Percentiles rank a stretch among this genome's conserved stretches.
Conservation (phyloP, 148 eudicot genomes). For the Salicornia ramosissima region DNA sequence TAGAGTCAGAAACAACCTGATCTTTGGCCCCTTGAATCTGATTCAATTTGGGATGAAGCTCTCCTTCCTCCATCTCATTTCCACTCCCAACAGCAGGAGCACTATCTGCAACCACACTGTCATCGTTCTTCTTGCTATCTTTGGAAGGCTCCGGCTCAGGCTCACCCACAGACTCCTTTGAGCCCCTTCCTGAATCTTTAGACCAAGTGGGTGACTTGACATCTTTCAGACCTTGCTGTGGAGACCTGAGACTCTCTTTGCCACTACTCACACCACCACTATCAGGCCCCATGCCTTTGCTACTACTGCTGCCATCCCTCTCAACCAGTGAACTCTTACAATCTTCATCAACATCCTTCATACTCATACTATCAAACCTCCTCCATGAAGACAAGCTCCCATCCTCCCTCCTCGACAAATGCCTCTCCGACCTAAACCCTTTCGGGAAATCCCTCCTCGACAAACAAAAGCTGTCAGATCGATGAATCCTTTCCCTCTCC, state of each 20-base stretch:
- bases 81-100: slow-evolving; percentile 36
- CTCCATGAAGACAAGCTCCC: slow-evolving; percentile 69
- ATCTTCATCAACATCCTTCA: slow-evolving; percentile 70
- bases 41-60: slow-evolving; percentile 74
- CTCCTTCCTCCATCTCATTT: slow-evolving; percentile 95
- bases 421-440: slow-evolving; percentile 94
- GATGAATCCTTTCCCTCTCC: slow-evolving; percentile 46
- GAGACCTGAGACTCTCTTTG: slow-evolving; percentile 48
- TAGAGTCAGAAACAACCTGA: slow-evolving; percentile 13
- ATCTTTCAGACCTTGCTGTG: slow-evolving; percentile 46
- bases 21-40: slow-evolving; percentile 27
- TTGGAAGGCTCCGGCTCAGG: slow-evolving; percentile 42
- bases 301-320: slow-evolving; percentile 36
- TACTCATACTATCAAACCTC: slow-evolving; percentile 56
- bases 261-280: slow-evolving; percentile 42
- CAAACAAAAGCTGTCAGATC: slow-evolving; percentile 76
- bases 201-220: slow-evolving; percentile 71
- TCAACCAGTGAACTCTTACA: slow-evolving; percentile 42
- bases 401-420: slow-evolving; percentile 65
- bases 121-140: slow-evolving; percentile 58
- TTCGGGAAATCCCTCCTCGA: slow-evolving; percentile 81
- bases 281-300: slow-evolving; percentile 42
- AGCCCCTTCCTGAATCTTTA: slow-evolving; percentile 31
- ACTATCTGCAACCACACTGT: slow-evolving; percentile 47
- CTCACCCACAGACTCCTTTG: slow-evolving; percentile 81